These are phyloP conservation scores for Macrophomina pseudophaseolina DNA, from an alignment of 2,329 filamentous ascomycete genomes.

Conservation along the genomic window DNA sequence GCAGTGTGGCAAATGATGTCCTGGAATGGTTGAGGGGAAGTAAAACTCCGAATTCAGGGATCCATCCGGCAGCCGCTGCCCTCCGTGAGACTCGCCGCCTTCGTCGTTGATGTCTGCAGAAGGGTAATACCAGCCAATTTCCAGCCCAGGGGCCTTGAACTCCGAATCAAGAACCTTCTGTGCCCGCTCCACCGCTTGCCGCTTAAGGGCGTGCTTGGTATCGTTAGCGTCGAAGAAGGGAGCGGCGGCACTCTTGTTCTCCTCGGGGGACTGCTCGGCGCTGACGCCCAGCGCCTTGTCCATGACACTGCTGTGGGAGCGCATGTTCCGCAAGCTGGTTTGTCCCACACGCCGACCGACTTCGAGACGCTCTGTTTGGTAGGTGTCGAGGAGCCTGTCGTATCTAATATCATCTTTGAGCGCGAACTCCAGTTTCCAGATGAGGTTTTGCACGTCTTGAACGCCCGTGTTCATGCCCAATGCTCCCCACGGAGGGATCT, in stretches of 20 bases:
- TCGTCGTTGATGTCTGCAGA: conserved; percentile 24
- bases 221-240: conserved; percentile 35
- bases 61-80: conserved; percentile 32
- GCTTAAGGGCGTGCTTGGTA: conserved; percentile 30
- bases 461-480: conserved; percentile 46
- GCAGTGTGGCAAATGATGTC: conserved; percentile 40
- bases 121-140: conserved; percentile 46
- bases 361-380: conserved; percentile 41
- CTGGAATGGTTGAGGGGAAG: conserved; percentile 37
- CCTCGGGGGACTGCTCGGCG: conserved; percentile 21
- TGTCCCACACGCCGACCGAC: conserved; percentile 31
- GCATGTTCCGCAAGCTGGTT: conserved; percentile 38
- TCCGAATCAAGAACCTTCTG: conserved; percentile 38
- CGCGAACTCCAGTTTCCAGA: conserved; percentile 45
- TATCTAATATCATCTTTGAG: neutral
- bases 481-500: conserved; percentile 44
- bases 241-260: conserved; percentile 34
- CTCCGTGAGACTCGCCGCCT: conserved; percentile 30
- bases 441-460: conserved; percentile 45
- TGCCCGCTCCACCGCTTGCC: conserved; percentile 30
- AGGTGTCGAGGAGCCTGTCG: conserved; percentile 37
- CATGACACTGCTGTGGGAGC: conserved; percentile 36
- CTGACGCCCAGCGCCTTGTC: conserved; percentile 41
- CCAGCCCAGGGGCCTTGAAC: conserved; percentile 41
- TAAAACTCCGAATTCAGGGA: conserved; percentile 31